These are phyloP conservation scores for Entomortierella chlamydospora DNA, from an alignment of 192 early-diverging fungal species.

Conservation along the genomic window DNA sequence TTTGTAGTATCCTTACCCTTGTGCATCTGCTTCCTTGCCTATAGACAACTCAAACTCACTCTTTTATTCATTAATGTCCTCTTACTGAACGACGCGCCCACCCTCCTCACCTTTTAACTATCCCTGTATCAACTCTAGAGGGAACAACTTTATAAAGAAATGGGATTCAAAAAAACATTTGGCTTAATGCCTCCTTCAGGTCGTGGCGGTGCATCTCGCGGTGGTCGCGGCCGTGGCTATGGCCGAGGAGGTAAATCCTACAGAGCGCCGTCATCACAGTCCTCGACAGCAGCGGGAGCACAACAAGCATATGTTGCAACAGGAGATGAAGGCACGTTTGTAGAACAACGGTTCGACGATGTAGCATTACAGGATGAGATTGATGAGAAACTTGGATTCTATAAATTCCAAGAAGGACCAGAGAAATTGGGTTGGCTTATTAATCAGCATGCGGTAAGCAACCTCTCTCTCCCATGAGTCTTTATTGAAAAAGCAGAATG, in stretches of 20 bases:
- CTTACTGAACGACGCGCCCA: neutral
- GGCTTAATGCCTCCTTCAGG: conserved; percentile 43
- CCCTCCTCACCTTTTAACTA: neutral
- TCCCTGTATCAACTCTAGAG: neutral
- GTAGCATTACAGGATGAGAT: conserved; percentile 58
- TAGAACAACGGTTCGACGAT: conserved; percentile 52
- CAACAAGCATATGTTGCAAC: conserved; percentile 43
- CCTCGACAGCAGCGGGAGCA: too few relatives aligned
- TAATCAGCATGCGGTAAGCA: conserved; percentile 92
- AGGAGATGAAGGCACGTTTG: conserved; percentile 46
- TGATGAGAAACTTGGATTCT: conserved; percentile 73
- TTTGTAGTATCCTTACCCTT: neutral
- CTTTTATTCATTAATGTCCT: neutral
- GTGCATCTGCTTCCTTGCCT: too few relatives aligned
- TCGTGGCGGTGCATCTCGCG: conserved; percentile 33
- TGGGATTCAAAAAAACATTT: conserved; percentile 49
- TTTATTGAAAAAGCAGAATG: too few relatives aligned
- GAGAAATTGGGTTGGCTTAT: conserved; percentile 91
- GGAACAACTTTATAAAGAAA: neutral
- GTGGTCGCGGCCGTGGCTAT: conserved; percentile 17
- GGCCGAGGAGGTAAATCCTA: conserved; percentile 31
- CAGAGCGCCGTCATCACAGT: conserved; percentile 31
- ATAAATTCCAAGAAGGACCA: conserved; percentile 77
- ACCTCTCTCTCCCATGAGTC: too few relatives aligned
- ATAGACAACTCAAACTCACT: too few relatives aligned